Conservation (phyloP, 2,329 filamentous ascomycete genomes). For the Ceratocystis alfenasii region DNA sequence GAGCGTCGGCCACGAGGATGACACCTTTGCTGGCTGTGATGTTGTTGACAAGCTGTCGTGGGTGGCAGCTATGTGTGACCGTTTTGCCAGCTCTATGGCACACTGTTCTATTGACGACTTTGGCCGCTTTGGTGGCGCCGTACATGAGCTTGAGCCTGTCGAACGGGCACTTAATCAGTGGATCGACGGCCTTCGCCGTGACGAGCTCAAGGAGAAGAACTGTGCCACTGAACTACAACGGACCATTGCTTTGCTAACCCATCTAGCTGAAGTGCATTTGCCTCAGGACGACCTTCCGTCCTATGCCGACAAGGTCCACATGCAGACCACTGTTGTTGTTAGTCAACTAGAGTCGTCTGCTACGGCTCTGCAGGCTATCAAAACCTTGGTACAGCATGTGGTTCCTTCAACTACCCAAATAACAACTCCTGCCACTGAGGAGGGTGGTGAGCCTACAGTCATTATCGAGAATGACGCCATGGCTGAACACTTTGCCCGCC, state of each 20-base stretch:
- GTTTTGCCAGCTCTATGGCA: slow-evolving; percentile 69
- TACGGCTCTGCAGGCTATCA: slow-evolving; percentile 50
- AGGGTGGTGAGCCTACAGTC: slow-evolving; percentile 9
- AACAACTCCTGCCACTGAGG: slow-evolving; percentile 12
- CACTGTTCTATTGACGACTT: slow-evolving; percentile 71
- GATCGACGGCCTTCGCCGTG: slow-evolving; percentile 71
- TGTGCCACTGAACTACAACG: slow-evolving; percentile 71
- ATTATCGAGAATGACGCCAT: slow-evolving; percentile 47
- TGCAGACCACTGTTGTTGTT: slow-evolving; percentile 64
- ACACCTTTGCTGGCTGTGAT: slow-evolving; percentile 67
- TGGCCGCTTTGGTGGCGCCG: slow-evolving; percentile 60
- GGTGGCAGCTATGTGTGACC: slow-evolving; percentile 71
- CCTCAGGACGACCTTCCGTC: slow-evolving; percentile 50
- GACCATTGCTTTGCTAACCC: slow-evolving; percentile 75
- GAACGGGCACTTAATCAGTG: slow-evolving; percentile 80
- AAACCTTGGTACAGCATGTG: slow-evolving; percentile 54
- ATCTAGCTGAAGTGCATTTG: slow-evolving; percentile 72
- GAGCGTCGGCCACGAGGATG: slow-evolving; percentile 58
- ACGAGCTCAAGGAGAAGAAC: slow-evolving; percentile 75
- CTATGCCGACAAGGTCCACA: slow-evolving; percentile 68
- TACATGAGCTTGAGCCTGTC: slow-evolving; percentile 82
- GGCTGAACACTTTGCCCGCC: slow-evolving; percentile 54
- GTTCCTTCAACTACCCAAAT: slow-evolving; percentile 27
- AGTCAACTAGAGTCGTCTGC: slow-evolving; percentile 71
- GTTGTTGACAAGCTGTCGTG: slow-evolving; percentile 75